phyloP scores from a whole-genome alignment of 495 filamentous ascomycete species.

The Lasiosphaeris hirsuta region DNA sequence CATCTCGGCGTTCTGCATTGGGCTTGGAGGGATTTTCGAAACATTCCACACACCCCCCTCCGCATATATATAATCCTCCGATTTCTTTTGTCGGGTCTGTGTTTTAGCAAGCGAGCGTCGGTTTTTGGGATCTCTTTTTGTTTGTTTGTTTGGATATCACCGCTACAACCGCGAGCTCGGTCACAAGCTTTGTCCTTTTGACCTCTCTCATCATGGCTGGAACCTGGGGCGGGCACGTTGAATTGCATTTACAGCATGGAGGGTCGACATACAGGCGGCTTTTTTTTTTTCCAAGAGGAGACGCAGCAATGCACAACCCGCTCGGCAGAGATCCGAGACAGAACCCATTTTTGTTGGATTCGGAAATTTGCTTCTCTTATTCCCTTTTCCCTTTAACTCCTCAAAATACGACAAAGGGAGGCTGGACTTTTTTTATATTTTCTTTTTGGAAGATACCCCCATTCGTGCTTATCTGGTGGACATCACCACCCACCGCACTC shows the following conservation, averaged over 20 bases:
- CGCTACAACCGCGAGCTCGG: slow-evolving; percentile 41
- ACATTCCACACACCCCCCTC: slow-evolving; percentile 21
- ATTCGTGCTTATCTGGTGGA: slow-evolving; percentile 5
- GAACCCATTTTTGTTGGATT: slow-evolving; percentile 24
- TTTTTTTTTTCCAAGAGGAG: slow-evolving; percentile 38
- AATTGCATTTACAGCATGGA: slow-evolving; percentile 49
- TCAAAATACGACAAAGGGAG: slow-evolving; percentile 5
- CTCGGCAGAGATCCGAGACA: slow-evolving; percentile 44
- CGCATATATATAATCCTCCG: slow-evolving; percentile 21
- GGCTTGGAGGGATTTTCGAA: slow-evolving; percentile 36
- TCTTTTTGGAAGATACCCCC: slow-evolving; percentile 15
- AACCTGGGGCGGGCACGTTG: slow-evolving; percentile 42
- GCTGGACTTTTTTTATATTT: slow-evolving; percentile 15
- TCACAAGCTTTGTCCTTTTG: slow-evolving; percentile 32
- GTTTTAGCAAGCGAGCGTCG: slow-evolving; percentile 42
- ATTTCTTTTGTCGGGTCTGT: slow-evolving; percentile 24
- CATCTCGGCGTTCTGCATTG: slow-evolving; percentile 42
- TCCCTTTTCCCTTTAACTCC: slow-evolving; percentile 10
- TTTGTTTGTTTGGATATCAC: slow-evolving; percentile 28
- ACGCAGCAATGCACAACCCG: slow-evolving; percentile 52
- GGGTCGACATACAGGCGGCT: slow-evolving; percentile 39
- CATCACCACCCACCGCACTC: slow-evolving; percentile 25
- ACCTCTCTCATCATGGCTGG: slow-evolving; percentile 41
- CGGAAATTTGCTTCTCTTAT: slow-evolving; percentile 19
- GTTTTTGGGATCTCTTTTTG: slow-evolving; percentile 21